Conservation (phyloP, 2,329 filamentous ascomycete species). For the Pseudogymnoascus sp. region DNA sequence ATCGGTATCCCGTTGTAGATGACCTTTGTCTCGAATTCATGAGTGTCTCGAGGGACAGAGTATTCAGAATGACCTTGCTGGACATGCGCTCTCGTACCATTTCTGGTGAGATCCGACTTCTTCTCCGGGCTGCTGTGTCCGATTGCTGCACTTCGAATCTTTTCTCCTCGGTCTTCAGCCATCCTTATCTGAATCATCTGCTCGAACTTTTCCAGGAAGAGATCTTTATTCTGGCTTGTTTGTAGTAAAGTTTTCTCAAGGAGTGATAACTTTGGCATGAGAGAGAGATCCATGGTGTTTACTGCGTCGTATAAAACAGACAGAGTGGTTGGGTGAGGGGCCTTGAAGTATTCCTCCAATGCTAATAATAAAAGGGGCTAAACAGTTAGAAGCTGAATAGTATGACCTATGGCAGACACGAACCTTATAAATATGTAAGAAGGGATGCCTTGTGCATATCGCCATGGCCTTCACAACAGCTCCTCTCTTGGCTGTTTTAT, state of each 20-base stretch:
- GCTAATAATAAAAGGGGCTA: slow-evolving; percentile 83
- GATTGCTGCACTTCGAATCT: slow-evolving; percentile 32
- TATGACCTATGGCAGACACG: slow-evolving; percentile 20
- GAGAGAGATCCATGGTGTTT: slow-evolving; percentile 91
- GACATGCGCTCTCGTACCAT: slow-evolving; percentile 54
- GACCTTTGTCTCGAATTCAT: slow-evolving; percentile 94
- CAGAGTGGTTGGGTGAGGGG: slow-evolving; percentile 78
- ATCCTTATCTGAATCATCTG: slow-evolving; percentile 81
- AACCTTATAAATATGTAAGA: slow-evolving; percentile 97
- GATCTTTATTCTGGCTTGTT: slow-evolving; percentile 84
- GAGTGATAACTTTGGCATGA: slow-evolving; percentile 77
- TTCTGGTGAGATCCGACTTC: slow-evolving; percentile 35
- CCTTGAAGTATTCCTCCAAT: slow-evolving; percentile 94
- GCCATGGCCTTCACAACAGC: slow-evolving; percentile 98
- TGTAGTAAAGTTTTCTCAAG: slow-evolving; percentile 82
- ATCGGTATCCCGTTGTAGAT: slow-evolving; percentile 95
- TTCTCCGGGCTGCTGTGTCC: slow-evolving; percentile 35
- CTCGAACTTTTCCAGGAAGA: slow-evolving; percentile 97
- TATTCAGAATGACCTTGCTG: slow-evolving; percentile 50
- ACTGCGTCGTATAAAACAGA: slow-evolving; percentile 84
- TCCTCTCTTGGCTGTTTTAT: slow-evolving; percentile 85
- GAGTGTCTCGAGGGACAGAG: slow-evolving; percentile 80
- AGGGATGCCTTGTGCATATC: slow-evolving; percentile 94
- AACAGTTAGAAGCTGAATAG: slow-evolving; percentile 15
- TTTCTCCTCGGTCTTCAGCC: slow-evolving; percentile 46